Evolutionary conservation across 1,284 basidiomycete species (phyloP), one percentile per base, ranked within the genome.

Genomic region (Microbotryum lychnidis-dioicae): DNA sequence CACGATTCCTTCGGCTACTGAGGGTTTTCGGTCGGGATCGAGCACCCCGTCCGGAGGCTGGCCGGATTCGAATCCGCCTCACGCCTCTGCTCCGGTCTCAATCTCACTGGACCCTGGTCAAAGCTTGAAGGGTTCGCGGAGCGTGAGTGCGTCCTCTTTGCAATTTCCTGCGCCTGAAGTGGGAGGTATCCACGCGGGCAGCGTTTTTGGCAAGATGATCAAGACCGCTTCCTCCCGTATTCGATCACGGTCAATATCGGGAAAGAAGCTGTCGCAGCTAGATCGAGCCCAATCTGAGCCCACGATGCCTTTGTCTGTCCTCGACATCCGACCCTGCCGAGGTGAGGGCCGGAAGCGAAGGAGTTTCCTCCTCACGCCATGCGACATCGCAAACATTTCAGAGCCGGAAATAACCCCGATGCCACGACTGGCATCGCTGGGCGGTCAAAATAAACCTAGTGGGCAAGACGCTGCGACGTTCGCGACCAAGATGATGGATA

Each of bases 31-130:
- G 59, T 65, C 23, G 18, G 61, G 20, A 46, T 48, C 12, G 58
- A 70, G 31, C 58, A 62, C 27, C 52, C 67, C 6, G 70, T 72
- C 31, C 66, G 67, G 23, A 69, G 73, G 57, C 65, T 70, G 64
- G 57, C 63, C 25, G 65, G 70, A 20, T 44, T 42, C 21, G 55
- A 58, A 1, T 57, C 47, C 29, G 47, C 52, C 45, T 37, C 59
- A 5, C 33, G 56, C 16, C 50, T 58, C 6, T 27, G 57, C 20
- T 52, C 51, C n/a, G 56, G 60, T 18, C 50, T 61, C 20, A 60
- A 61, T 42, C 54, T 14, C 44, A 48, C 47, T 47, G 33, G 33
- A 12, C 46, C 48, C 29, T 54, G 61, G 46, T 47, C 47, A 10
- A 57, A 21, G 8, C 10, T 45, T 31, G 55, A 57, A 21, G 55